Evolutionary conservation across 169 alveolate species (phyloP), one percentile per base, ranked within the genome.

Genomic region (Fabrea salina): DNA sequence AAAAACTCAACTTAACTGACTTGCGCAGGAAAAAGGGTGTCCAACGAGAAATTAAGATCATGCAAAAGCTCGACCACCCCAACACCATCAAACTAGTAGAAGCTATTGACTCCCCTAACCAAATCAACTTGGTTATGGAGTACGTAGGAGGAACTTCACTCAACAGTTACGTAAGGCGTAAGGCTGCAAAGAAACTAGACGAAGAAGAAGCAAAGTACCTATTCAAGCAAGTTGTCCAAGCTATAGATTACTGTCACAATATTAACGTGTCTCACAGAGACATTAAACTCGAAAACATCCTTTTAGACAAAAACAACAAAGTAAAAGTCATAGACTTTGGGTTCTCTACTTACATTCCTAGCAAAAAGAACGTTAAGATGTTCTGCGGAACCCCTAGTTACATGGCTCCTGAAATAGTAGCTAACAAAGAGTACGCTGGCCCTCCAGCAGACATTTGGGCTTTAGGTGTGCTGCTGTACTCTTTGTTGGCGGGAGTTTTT

Each of bases 321-420:
- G 85, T 92, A 19, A 91, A 91, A 83, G 57, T 94, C 8, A 90
- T 94, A 0, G 96, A 93, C 58, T 94, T 94, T 89, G 96, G 97
- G 19, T 94, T 84, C 76, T 75, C 95, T n/a, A 74, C 85, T 1
- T 37, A 47, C 3, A 40, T 25, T 11, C 68, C 79, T 13, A 76
- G 16, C 32, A 82, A 84, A 5, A 75, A 86, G 56, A 88, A 88
- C 59, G 83, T 83, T 53, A 89, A 82, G 59, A 80, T 90, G 47
- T 93, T 93, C 82, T 93, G 97, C 75, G 97, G 97, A 25, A 93
- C 97, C 11, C 97, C 97, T 0, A 80, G 90, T 78, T 93, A 93
- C 81, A 93, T 93, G 97, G 86, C 94, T 1, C 97, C 97, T 7
- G 95, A 93, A 87, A 91, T 93, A n/a, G 92, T 90, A 6, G 84